Conservation (phyloP, 176 grass and related monocot species). For the Musa schizocarpa region DNA sequence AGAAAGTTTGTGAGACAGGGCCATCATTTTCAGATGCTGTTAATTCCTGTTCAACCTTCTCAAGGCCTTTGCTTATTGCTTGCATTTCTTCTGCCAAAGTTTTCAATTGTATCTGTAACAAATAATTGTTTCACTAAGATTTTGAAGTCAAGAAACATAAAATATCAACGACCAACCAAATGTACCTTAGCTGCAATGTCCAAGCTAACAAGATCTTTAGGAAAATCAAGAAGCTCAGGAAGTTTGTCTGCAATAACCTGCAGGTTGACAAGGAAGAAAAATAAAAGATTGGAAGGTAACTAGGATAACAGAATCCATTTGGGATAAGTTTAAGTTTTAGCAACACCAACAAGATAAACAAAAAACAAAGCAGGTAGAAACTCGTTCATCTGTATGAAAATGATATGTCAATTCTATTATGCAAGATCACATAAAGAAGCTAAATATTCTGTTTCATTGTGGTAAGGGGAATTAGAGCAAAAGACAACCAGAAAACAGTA, state of each 20-base stretch:
- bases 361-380: background rate
- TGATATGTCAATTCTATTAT: background rate
- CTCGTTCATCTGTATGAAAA: background rate
- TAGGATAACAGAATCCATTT: background rate
- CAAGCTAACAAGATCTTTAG: conserved; percentile 79
- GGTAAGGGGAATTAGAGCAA: background rate
- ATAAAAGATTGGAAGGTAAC: no score
- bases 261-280: background rate
- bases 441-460: background rate
- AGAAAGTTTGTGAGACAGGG: conserved; percentile 61
- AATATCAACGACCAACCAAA: background rate
- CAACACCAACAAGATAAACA: background rate
- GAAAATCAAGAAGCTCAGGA: conserved; percentile 80
- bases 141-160: background rate
- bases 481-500: background rate
- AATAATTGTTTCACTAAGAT: conserved; percentile 14
- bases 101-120: conserved; percentile 79
- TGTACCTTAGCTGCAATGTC: conserved; percentile 61
- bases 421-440: background rate
- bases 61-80: conserved; percentile 79
- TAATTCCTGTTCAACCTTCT: conserved; percentile 89
- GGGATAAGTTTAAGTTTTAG: background rate
- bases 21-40: conserved; percentile 82
- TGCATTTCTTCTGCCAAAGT: conserved; percentile 92
- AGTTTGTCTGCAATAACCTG: conserved; percentile 93